A percentile compares a stretch with the other conserved stretches of the same genome.
Conservation (phyloP, 805 yeast species). For the Kodamaea restingae region DNA sequence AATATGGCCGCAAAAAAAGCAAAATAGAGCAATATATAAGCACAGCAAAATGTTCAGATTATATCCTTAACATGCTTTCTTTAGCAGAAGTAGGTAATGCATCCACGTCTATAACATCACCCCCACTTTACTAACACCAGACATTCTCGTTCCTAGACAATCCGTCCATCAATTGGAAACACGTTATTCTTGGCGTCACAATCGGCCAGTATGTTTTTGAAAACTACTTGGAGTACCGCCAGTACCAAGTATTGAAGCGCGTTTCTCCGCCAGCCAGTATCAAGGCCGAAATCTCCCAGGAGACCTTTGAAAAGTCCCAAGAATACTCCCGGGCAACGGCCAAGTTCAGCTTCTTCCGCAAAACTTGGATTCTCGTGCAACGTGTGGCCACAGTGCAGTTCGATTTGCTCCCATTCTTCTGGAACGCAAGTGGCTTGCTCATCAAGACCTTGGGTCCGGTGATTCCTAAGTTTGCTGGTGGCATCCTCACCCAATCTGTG, state of each 20-base stretch:
- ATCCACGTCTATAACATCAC: background rate
- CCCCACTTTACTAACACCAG: slow-evolving; percentile 21
- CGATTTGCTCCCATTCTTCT: slow-evolving; percentile 45
- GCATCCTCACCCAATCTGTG: slow-evolving; percentile 69
- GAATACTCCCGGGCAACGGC: slow-evolving; percentile 78
- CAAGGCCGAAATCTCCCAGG: slow-evolving; percentile 61
- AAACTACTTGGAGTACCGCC: slow-evolving; percentile 69
- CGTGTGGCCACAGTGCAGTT: slow-evolving; percentile 55
- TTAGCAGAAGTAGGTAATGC: slow-evolving; percentile 22
- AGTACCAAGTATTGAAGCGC: slow-evolving; percentile 59
- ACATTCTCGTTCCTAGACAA: slow-evolving; percentile 55
- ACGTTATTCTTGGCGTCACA: slow-evolving; percentile 67
- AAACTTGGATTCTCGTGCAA: slow-evolving; percentile 48
- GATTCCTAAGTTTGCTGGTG: slow-evolving; percentile 40
- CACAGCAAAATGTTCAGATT: too few relatives aligned
- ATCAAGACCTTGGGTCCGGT: slow-evolving; percentile 50
- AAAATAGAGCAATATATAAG: too few relatives aligned
- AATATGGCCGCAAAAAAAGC: too few relatives aligned
- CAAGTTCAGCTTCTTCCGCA: slow-evolving; percentile 56
- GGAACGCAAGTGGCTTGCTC: slow-evolving; percentile 52
- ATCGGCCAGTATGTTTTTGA: slow-evolving; percentile 74
- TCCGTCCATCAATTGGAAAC: slow-evolving; percentile 77
- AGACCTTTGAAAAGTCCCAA: slow-evolving; percentile 73
- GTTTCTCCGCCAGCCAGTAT: slow-evolving; percentile 63
- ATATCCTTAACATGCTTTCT: slow-evolving; percentile 23